Conservation (phyloP, 176 grass and related monocot species). For the Avena atlantica region DNA sequence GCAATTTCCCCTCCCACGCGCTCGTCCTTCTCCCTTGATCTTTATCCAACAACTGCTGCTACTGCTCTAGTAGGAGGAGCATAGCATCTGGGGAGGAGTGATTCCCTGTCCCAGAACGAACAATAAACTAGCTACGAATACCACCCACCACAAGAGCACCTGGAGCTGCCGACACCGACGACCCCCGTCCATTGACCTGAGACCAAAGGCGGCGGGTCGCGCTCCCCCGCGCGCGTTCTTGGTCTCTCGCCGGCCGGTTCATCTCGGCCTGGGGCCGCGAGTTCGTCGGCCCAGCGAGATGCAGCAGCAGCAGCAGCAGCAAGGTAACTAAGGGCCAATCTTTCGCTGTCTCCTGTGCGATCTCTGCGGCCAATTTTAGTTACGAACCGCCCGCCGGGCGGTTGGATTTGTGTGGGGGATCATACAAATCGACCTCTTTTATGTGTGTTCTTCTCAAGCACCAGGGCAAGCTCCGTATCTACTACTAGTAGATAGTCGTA, state of each 20-base stretch:
- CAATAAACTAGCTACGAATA: background rate
- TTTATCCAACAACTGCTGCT: background rate
- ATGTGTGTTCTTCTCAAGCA: background rate
- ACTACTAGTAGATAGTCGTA: background rate
- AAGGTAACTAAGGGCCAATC: slow-evolving; percentile 35
- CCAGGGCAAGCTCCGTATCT: background rate
- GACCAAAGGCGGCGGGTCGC: background rate
- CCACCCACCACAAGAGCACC: background rate
- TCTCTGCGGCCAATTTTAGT: background rate
- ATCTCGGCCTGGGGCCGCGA: background rate
- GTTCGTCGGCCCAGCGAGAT: slow-evolving; percentile 27
- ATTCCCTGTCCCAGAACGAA: background rate
- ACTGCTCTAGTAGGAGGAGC: background rate
- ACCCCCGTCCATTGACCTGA: slow-evolving; percentile 30
- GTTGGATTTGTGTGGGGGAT: background rate
- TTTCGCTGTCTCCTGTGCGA: background rate
- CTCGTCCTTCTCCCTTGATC: slow-evolving; percentile 9
- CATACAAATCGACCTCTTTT: background rate
- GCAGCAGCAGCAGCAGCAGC: slow-evolving; percentile 40
- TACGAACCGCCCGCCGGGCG: background rate
- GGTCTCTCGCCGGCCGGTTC: slow-evolving; percentile 12
- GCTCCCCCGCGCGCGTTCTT: background rate
- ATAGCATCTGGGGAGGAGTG: background rate
- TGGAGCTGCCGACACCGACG: background rate
- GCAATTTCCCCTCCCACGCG: slow-evolving; percentile 21